These are phyloP conservation scores for Canna indica DNA, from an alignment of 176 grass and related monocot species.

Conservation along the genomic window DNA sequence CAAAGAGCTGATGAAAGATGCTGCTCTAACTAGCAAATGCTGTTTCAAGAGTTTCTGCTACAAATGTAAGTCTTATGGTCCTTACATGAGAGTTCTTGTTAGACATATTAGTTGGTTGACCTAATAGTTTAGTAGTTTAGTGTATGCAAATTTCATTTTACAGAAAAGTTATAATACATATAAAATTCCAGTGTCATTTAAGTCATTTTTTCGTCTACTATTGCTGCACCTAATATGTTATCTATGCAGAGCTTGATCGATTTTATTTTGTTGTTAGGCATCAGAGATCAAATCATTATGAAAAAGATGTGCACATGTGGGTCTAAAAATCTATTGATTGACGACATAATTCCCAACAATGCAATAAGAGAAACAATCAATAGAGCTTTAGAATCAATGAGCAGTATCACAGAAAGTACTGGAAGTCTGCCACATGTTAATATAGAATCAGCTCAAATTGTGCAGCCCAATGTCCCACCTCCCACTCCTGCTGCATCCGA, in stretches of 20 bases:
- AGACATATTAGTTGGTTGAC: not conserved
- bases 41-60: constrained; percentile 97
- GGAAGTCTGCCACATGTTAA: constrained; percentile 70
- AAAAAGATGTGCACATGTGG: constrained; percentile 85
- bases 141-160: constrained; percentile 16
- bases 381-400: constrained; percentile 76
- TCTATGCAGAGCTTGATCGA: constrained; percentile 19
- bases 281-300: constrained; percentile 76
- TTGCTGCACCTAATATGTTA: not conserved
- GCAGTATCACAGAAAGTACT: constrained; percentile 66
- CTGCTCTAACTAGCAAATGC: constrained; percentile 95
- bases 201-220: constrained; percentile 1
- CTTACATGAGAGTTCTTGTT: not conserved
- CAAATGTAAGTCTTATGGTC: constrained; percentile 60
- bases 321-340: constrained; percentile 72
- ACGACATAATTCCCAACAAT: constrained; percentile 87
- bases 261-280: constrained; percentile 45
- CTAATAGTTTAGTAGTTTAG: constrained; percentile 24
- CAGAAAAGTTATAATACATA: not conserved
- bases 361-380: constrained; percentile 83
- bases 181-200: constrained; percentile 5
- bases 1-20: constrained; percentile 98
- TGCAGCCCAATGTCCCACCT: constrained; percentile 49
- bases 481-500: constrained; percentile 71
- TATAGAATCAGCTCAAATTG: constrained; percentile 57